Evolutionary conservation across 352 stramenopile species (phyloP), one percentile per base, ranked within the genome.

Genomic region (Saprolegnia diclina): DNA sequence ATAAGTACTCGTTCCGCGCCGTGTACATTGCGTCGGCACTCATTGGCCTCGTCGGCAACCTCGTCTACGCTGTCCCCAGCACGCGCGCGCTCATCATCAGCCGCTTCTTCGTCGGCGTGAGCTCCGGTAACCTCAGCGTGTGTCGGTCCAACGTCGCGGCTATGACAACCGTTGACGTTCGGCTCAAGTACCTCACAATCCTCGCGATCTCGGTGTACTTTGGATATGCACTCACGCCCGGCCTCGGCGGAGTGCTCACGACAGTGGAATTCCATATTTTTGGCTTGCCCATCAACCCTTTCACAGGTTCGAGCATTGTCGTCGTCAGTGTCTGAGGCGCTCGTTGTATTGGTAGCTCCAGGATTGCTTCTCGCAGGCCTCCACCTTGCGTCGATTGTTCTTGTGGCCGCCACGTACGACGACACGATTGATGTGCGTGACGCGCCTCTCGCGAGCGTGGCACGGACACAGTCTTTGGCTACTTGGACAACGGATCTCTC

Each of bases 31-130:
- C 88, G 53, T 90, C 85, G 18, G 89, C 85, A 45, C 72, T 32
- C 9, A 86, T 92, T 24, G 90, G 85, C 56, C 65, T 92, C 11
- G 19, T 84, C 10, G 85, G 85, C 45, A 92, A 92, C 73, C 18
- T 90, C 55, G 83, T 89, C 56, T 92, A 91, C 46, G 65, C 90
- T 16, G 54, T 90, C 37, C 81, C 84, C 1, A 82, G 90, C 45
- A 72, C 84, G 57, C 87, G 79, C 52, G 68, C 88, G 22, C 52
- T 92, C 19, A 78, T 78, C 9, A 61, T 76, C 0, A 90, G 81
- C 73, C 82, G 84, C 13, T 92, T 90, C 55, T 76, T 90, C 29
- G 84, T 92, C 18, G 84, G 84, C 61, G 90, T 92, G 63, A 81
- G 84, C 11, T 81, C 84, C 44, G 84, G 84, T 54, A 92, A 90